Conservation (phyloP, 345 rosid species). For the Carallia pectinifolia region DNA sequence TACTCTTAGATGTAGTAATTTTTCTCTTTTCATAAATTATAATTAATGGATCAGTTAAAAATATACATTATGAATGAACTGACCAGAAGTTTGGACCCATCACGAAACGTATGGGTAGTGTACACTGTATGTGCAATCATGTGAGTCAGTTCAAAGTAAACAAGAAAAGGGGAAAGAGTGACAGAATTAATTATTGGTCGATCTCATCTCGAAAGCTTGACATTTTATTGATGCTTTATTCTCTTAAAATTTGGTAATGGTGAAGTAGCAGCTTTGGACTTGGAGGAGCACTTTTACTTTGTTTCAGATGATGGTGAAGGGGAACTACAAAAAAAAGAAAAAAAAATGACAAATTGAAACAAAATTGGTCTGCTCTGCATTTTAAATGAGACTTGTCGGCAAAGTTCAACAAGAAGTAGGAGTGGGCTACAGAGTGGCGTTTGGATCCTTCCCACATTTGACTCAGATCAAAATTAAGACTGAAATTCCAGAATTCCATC, state of each 20-base stretch:
- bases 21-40: too few relatives aligned
- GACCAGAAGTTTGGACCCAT: slow-evolving; percentile 17
- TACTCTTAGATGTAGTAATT: too few relatives aligned
- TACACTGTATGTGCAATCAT: slow-evolving; percentile 9
- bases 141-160: not conserved
- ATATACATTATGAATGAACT: not conserved
- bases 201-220: not conserved
- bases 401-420: too few relatives aligned
- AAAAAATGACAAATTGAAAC: too few relatives aligned
- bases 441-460: not conserved
- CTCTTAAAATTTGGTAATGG: not conserved
- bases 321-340: too few relatives aligned
- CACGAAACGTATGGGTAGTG: slow-evolving; percentile 17
- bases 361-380: too few relatives aligned
- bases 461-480: not conserved
- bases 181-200: too few relatives aligned
- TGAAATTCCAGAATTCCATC: too few relatives aligned
- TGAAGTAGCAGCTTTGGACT: not conserved
- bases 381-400: too few relatives aligned
- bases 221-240: not conserved
- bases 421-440: not conserved
- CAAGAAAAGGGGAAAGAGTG: too few relatives aligned
- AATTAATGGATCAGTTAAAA: not conserved
- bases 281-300: too few relatives aligned
- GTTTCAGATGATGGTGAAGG: too few relatives aligned